Conservation (phyloP, 1,284 basidiomycete genomes). For the Pseudozyma sp. region DNA sequence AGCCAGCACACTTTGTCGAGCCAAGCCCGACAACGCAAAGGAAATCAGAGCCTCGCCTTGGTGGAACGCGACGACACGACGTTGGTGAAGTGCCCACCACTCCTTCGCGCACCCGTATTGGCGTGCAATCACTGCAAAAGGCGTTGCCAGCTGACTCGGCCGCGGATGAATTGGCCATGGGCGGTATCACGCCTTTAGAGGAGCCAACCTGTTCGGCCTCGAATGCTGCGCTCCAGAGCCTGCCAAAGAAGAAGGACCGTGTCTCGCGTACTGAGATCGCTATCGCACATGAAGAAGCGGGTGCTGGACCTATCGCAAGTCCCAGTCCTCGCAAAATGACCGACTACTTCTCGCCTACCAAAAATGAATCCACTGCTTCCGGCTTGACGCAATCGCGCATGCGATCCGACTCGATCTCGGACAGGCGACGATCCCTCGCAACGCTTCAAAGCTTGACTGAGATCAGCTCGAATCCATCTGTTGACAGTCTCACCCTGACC, state of each 20-base stretch:
- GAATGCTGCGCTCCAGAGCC: conserved; percentile 24
- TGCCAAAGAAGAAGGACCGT: conserved; percentile 51
- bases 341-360: conserved; percentile 29
- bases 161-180: too few species aligned
- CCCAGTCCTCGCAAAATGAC: conserved; percentile 43
- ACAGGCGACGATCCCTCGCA: conserved; percentile 3
- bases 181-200: conserved; percentile 15
- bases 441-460: conserved; percentile 20
- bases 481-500: conserved; percentile 22
- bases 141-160: neutral
- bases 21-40: conserved; percentile 40
- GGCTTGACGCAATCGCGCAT: conserved; percentile 5
- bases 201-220: conserved; percentile 4
- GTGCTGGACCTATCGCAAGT: conserved; percentile 42
- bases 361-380: neutral
- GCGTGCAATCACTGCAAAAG: neutral
- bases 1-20: conserved; percentile 30
- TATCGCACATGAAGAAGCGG: conserved; percentile 51
- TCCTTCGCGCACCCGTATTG: conserved; percentile 17
- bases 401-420: conserved; percentile 32
- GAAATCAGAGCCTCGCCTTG: conserved; percentile 22
- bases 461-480: conserved; percentile 1
- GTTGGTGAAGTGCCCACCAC: conserved; percentile 4
- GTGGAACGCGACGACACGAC: conserved; percentile 7
- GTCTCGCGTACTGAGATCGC: conserved; percentile 42